Percentiles rank a stretch among this genome's conserved stretches.
Conservation (phyloP, 345 rosid species). For the Kernera saxatilis region DNA sequence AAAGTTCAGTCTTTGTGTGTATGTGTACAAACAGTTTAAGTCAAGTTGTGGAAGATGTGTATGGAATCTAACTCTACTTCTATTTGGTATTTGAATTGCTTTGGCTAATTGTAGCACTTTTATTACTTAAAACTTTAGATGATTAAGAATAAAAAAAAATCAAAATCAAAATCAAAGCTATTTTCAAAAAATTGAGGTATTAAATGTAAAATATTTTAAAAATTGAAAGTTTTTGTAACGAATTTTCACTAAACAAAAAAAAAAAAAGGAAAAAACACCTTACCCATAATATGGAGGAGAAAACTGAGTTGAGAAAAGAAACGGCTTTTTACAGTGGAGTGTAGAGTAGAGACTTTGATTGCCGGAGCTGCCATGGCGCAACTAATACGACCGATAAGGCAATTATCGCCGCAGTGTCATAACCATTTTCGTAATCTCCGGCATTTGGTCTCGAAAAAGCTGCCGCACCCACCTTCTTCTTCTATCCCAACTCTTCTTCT, state of each 20-base stretch:
- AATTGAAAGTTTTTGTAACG: too few species aligned
- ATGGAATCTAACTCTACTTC: conserved; percentile 10
- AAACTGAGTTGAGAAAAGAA: neutral
- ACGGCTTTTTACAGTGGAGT: neutral
- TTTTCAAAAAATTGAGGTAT: too few species aligned
- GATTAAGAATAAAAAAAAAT: too few species aligned
- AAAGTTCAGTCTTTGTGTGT: neutral
- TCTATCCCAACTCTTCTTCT: conserved; percentile 10
- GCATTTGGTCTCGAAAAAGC: neutral
- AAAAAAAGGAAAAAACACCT: too few species aligned
- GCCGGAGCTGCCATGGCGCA: conserved; percentile 17
- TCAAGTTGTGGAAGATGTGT: conserved; percentile 15
- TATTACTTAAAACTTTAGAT: too few species aligned
- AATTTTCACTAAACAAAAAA: too few species aligned
- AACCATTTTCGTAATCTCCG: conserved; percentile 14
- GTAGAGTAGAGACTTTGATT: neutral
- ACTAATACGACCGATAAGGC: conserved; percentile 25
- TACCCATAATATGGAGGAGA: too few species aligned
- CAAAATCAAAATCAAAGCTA: too few species aligned
- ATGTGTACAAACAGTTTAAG: neutral
- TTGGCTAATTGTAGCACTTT: neutral
- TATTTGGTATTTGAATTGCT: neutral
- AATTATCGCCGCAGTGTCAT: conserved; percentile 15
- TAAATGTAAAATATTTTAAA: too few species aligned
- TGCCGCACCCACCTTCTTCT: conserved; percentile 1